Evolutionary conservation across 345 rosid species (phyloP).

Genomic region (Isatis tinctoria): DNA sequence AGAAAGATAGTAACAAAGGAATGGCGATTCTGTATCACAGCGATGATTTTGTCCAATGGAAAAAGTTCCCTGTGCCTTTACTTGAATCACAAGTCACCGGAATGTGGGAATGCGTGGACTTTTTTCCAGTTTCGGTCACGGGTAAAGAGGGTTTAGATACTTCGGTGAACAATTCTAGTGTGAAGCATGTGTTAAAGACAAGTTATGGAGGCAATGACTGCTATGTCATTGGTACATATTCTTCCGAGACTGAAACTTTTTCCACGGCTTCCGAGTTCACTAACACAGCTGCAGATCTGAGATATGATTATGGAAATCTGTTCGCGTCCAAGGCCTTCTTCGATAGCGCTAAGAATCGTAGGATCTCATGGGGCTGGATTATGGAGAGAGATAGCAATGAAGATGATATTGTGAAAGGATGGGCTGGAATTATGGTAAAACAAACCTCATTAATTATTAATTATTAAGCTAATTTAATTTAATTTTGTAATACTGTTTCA

Average conservation of each 20-base stretch:
- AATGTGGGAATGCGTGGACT: conserved; percentile 67
- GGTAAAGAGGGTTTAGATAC: conserved; percentile 46
- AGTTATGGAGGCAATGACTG: conserved; percentile 41
- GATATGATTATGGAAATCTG: conserved; percentile 61
- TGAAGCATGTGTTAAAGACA: conserved; percentile 55
- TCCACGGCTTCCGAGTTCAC: conserved; percentile 37
- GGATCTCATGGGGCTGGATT: conserved; percentile 63
- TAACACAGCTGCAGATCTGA: conserved; percentile 41
- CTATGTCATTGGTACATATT: conserved; percentile 40
- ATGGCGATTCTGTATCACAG: conserved; percentile 36
- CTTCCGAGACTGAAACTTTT: conserved; percentile 37
- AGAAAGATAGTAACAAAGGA: conserved; percentile 31
- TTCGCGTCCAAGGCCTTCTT: conserved; percentile 69
- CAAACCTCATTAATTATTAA: background rate
- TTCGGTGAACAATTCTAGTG: conserved; percentile 29
- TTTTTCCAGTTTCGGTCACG: conserved; percentile 39
- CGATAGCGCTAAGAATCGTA: conserved; percentile 47
- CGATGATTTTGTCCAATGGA: conserved; percentile 52
- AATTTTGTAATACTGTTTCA: too few species aligned
- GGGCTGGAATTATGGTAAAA: conserved; percentile 62
- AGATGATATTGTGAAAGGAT: conserved; percentile 55
- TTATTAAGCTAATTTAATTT: too few species aligned
- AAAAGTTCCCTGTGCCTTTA: conserved; percentile 36
- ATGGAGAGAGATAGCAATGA: conserved; percentile 51
- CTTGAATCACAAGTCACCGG: conserved; percentile 35